These are phyloP conservation scores for Orobanche coerulescens DNA, from an alignment of 257 asterid genomes.

Conservation along the genomic window DNA sequence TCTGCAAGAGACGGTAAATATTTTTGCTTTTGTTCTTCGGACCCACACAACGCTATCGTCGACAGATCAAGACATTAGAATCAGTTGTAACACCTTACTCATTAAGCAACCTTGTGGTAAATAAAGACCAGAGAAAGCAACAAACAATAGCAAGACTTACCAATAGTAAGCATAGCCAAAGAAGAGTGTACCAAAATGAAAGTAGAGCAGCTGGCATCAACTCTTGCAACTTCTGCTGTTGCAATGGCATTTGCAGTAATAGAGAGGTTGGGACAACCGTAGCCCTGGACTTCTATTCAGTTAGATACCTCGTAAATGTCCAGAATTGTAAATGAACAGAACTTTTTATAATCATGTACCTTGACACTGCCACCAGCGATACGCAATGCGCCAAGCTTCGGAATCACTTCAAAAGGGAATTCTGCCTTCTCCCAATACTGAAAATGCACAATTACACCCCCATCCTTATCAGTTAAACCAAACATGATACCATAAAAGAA, in stretches of 20 bases:
- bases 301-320: constrained; percentile 17
- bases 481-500: background rate
- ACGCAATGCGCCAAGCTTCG: constrained; percentile 67
- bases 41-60: constrained; percentile 73
- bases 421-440: constrained; percentile 99
- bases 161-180: constrained; percentile 88
- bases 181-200: constrained; percentile 88
- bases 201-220: constrained; percentile 93
- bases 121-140: background rate
- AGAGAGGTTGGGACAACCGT: constrained; percentile 86
- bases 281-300: constrained; percentile 45
- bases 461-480: constrained; percentile 9
- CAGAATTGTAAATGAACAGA: background rate
- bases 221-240: constrained; percentile 79
- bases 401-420: constrained; percentile 90
- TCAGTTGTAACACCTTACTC: constrained; percentile 8
- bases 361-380: constrained; percentile 82
- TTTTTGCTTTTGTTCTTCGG: constrained; percentile 79
- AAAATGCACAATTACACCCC: constrained; percentile 20
- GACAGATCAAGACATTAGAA: constrained; percentile 22
- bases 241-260: constrained; percentile 79
- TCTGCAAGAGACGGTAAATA: constrained; percentile 85
- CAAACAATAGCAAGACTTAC: constrained; percentile 32
- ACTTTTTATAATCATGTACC: constrained; percentile 32
- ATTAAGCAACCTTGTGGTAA: background rate